Base-by-base conservation (phyloP, 1,139 yeast genomes). In the Taphrina wiesneri region DNA sequence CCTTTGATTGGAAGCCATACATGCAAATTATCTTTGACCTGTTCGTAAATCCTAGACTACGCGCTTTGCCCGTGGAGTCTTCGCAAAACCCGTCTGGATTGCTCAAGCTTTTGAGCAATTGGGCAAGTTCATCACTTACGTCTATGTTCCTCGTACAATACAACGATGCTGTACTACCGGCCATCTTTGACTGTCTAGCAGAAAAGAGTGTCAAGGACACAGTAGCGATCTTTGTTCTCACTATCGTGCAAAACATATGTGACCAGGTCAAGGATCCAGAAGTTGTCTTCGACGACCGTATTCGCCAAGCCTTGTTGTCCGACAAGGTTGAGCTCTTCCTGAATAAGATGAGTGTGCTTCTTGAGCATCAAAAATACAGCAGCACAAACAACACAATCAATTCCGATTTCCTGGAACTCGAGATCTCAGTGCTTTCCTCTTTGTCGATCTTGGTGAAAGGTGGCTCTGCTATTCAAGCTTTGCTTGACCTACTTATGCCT, bases 21-120 rank as follows among this genome's bases (percentile, higher is more conserved):
- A 81, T 84, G 60, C 79, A 80, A 3, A 72, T 78, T 1, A 81
- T 93, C 11, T 87, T 83, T 72, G 74, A 77, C 2, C 74, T 78
- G 51, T 78, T 91, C 43, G 78, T 93, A n/a, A 72, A 74, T 25
- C 92, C 96, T 13, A 83, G 95, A 72, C 79, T 93, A 72, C 77
- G 71, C 0, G 79, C 82, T 26, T 91, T 92, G 75, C 87, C 88
- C 1, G 81, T 78, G 49, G 96, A 89, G 72, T 92, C 92, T 74
- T 79, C 88, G 56, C 96, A 90, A 73, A 91, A 87, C 72, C 87
- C 92, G 0, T 90, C 97, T 0, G 83, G 96, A 0, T 75, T 92
- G 60, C 79, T 92, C 83, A 83, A 80, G 67, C 75, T 90, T n/a
- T 83, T 92, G 71, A 77, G 83, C 3, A 79, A 83, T 17, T 83